phyloP scores from a whole-genome alignment of 2,329 filamentous ascomycete species.

The Cercospora beticola region DNA sequence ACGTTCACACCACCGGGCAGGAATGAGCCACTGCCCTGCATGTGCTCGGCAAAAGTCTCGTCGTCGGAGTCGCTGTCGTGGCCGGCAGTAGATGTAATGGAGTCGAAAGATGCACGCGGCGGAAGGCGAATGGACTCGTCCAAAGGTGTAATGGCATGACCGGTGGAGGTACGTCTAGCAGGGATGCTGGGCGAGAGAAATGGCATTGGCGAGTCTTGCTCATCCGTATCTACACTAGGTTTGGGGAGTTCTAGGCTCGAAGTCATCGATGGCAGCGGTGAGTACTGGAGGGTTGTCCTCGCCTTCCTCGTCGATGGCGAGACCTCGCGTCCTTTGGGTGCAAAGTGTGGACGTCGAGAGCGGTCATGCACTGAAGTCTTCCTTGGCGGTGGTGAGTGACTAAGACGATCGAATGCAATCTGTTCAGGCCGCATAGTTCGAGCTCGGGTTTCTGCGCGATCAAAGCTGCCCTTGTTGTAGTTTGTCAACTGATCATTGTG shows the following conservation, averaged over 20 bases:
- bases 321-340: background rate
- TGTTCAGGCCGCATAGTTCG: conserved; percentile 16
- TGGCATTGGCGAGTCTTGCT: conserved; percentile 33
- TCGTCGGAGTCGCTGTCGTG: conserved; percentile 50
- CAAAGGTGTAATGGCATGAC: conserved; percentile 43
- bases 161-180: conserved; percentile 25
- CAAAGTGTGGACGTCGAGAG: background rate
- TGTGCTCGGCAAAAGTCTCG: conserved; percentile 61
- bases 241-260: conserved; percentile 35
- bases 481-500: background rate
- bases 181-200: conserved; percentile 36
- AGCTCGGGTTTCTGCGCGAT: background rate
- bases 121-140: conserved; percentile 56
- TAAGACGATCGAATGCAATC: conserved; percentile 8
- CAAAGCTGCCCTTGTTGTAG: background rate
- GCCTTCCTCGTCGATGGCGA: background rate
- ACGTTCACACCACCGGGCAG: conserved; percentile 64
- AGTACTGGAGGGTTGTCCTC: background rate
- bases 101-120: conserved; percentile 58
- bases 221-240: conserved; percentile 8
- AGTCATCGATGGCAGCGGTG: conserved; percentile 25
- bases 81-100: conserved; percentile 41
- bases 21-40: conserved; percentile 51
- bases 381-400: conserved; percentile 1
- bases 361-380: background rate